Evolutionary conservation across 345 rosid genomes (phyloP).

Genomic region (Eucalyptus fibrosa): DNA sequence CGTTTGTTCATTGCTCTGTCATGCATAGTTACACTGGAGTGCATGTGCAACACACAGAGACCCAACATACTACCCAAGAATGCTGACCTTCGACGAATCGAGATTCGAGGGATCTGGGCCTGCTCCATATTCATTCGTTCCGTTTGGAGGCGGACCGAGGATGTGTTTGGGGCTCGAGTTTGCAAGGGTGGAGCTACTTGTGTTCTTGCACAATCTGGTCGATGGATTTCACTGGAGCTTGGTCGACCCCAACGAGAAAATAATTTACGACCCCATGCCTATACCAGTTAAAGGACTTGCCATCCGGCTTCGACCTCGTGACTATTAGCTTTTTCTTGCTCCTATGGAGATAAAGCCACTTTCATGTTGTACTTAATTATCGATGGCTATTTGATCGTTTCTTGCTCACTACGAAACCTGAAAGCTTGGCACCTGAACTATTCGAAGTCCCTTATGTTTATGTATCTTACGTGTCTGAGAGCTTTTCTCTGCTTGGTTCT

Average conservation of each 20-base stretch:
- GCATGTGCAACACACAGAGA: background rate
- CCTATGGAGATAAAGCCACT: background rate
- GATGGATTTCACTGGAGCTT: slow-evolving; percentile 4
- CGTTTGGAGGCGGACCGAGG: slow-evolving; percentile 18
- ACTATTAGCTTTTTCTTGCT: background rate
- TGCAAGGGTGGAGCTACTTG: background rate
- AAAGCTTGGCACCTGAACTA: background rate
- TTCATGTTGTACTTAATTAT: background rate
- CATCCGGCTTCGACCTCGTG: background rate
- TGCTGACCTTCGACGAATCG: background rate
- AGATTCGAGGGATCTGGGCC: slow-evolving; percentile 3
- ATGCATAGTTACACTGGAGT: background rate
- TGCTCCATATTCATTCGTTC: background rate
- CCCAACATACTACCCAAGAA: background rate
- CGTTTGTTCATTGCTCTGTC: background rate
- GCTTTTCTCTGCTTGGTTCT: background rate
- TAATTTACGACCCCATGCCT: background rate
- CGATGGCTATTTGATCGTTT: background rate
- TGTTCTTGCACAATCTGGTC: slow-evolving; percentile 7
- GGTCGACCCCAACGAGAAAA: background rate
- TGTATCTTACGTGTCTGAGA: background rate
- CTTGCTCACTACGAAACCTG: background rate
- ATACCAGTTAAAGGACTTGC: slow-evolving; percentile 3
- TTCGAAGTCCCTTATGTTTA: background rate
- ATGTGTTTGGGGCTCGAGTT: slow-evolving; percentile 7